Percentiles rank a stretch among this genome's conserved stretches.
Evolutionary conservation across 179 eudicot species (phyloP).

Genomic region (Patellifolia procumbens): DNA sequence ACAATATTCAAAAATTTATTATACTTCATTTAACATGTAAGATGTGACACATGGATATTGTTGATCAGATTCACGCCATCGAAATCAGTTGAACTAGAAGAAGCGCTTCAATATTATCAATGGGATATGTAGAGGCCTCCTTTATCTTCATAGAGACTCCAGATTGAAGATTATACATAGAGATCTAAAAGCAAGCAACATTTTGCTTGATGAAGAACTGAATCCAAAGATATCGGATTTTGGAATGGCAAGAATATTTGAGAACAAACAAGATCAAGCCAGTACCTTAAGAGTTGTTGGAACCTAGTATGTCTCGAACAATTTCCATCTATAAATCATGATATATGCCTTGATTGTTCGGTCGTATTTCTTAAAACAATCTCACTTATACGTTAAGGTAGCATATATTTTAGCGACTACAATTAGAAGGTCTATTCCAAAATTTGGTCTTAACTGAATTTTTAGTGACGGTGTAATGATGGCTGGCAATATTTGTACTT

Average conservation of each 20-base stretch:
- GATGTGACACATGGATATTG: not conserved
- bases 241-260: conserved; percentile 58
- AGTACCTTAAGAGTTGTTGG: conserved; percentile 55
- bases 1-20: too few relatives aligned
- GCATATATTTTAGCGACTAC: too few relatives aligned
- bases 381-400: too few relatives aligned
- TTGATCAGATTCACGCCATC: conserved; percentile 34
- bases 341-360: conserved; percentile 12
- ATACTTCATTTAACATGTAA: not conserved
- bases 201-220: conserved; percentile 53
- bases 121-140: conserved; percentile 60
- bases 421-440: too few relatives aligned
- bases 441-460: too few relatives aligned
- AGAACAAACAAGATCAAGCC: conserved; percentile 41
- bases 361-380: not conserved
- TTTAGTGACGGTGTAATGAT: too few relatives aligned
- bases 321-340: not conserved
- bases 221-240: conserved; percentile 64
- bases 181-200: conserved; percentile 61
- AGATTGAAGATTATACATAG: conserved; percentile 56
- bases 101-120: conserved; percentile 44
- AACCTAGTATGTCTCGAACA: conserved; percentile 48
- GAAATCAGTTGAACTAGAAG: conserved; percentile 40
- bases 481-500: too few relatives aligned
- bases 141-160: conserved; percentile 61